A percentile compares a stretch with the other conserved stretches of the same genome.
phyloP scores from a whole-genome alignment of 78 protist genomes.

The Mastigamoeba balamuthi region DNA sequence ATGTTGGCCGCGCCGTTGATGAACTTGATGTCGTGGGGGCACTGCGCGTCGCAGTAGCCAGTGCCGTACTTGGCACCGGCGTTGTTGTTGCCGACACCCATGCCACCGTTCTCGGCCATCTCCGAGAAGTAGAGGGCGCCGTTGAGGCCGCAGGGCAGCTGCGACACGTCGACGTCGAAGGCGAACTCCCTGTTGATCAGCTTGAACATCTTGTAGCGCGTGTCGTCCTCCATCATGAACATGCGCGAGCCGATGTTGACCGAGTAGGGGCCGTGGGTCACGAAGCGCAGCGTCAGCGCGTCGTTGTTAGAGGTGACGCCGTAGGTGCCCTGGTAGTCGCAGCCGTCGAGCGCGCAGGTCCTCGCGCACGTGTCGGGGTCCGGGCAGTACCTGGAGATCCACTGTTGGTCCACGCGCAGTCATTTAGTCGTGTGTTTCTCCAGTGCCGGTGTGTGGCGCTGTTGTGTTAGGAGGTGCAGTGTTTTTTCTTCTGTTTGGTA shows the following conservation, averaged over 20 bases:
- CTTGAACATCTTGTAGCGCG: slow-evolving; percentile 40
- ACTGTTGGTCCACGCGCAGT: too few species aligned
- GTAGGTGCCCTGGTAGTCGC: slow-evolving; percentile 15
- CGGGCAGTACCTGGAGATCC: slow-evolving; percentile 33
- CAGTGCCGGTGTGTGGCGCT: too few species aligned
- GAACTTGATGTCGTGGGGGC: slow-evolving; percentile 63
- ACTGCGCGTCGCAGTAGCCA: slow-evolving; percentile 72
- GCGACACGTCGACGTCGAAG: slow-evolving; percentile 57
- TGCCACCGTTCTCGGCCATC: slow-evolving; percentile 58
- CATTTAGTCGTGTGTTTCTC: too few species aligned
- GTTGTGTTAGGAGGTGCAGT: too few species aligned
- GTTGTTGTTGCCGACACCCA: slow-evolving; percentile 3
- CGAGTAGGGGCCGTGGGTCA: slow-evolving; percentile 20
- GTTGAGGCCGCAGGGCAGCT: slow-evolving; percentile 51
- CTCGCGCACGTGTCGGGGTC: slow-evolving; percentile 25
- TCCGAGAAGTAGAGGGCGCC: slow-evolving; percentile 60
- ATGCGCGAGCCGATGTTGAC: slow-evolving; percentile 53
- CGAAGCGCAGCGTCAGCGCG: slow-evolving; percentile 18
- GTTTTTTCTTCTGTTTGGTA: too few species aligned
- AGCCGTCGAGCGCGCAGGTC: slow-evolving; percentile 41
- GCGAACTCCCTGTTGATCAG: slow-evolving; percentile 37
- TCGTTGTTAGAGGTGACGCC: slow-evolving; percentile 17
- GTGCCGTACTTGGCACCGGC: slow-evolving; percentile 67
- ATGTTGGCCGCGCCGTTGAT: slow-evolving; percentile 43
- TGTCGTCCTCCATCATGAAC: slow-evolving; percentile 26